Evolutionary conservation across 2,329 filamentous ascomycete species (phyloP).

Genomic region (Trichoderma cornu-damae): DNA sequence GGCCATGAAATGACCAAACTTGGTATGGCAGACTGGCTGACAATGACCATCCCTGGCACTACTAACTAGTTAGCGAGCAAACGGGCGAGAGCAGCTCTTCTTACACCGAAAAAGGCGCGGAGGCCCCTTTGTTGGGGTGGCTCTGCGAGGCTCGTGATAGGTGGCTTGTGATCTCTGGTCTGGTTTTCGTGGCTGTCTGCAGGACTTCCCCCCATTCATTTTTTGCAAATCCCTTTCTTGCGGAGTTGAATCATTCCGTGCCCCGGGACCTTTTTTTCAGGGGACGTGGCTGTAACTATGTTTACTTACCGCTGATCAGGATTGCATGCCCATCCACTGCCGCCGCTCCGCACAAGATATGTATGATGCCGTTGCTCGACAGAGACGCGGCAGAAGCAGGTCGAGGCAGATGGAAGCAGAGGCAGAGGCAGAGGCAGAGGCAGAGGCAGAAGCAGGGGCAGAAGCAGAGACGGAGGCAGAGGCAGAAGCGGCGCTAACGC

Average conservation of each 20-base stretch:
- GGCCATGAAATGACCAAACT: neutral
- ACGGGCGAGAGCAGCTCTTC: neutral
- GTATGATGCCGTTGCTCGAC: neutral
- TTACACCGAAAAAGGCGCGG: conserved; percentile 5
- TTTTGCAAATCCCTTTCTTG: neutral
- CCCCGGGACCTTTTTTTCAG: neutral
- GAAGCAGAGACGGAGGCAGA: neutral
- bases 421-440: neutral
- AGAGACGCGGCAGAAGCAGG: neutral
- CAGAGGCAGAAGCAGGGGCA: neutral
- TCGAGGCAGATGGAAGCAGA: neutral
- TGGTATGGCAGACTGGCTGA: neutral
- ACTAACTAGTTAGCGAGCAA: neutral
- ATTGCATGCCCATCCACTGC: no score
- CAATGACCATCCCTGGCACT: neutral
- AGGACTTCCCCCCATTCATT: neutral
- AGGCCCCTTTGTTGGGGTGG: neutral
- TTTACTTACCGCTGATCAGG: neutral
- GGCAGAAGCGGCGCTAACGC: no score
- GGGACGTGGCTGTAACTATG: neutral
- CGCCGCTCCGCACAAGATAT: no score
- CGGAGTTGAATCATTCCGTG: conserved; percentile 6
- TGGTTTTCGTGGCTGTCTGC: conserved; percentile 1
- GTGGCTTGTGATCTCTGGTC: neutral
- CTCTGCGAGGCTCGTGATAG: neutral